A percentile compares a stretch with the other conserved stretches of the same genome.
Conservation (phyloP, 768 basidiomycete species). For the Mycena galopus region DNA sequence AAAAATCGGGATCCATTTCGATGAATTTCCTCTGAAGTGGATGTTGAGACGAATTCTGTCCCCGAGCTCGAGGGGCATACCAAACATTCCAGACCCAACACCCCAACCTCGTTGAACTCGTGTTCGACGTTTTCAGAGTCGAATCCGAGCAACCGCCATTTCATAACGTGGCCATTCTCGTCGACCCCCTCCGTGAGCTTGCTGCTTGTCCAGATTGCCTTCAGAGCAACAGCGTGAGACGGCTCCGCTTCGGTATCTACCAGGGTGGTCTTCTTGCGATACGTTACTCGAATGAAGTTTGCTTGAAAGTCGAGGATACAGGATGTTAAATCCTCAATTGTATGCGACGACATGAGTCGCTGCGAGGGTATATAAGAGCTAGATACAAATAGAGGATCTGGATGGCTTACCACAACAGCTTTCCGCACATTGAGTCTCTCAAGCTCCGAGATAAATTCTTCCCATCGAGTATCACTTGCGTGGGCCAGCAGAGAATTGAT, state of each 20-base stretch:
- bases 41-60: background rate
- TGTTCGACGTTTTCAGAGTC: conserved; percentile 77
- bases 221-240: conserved; percentile 67
- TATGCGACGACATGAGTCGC: conserved; percentile 88
- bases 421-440: conserved; percentile 84
- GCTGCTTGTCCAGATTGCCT: conserved; percentile 77
- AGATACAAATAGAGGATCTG: conserved; percentile 1
- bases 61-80: conserved; percentile 54
- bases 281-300: conserved; percentile 82
- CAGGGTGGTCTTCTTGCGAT: conserved; percentile 83
- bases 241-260: conserved; percentile 79
- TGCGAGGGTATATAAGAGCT: conserved; percentile 44
- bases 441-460: conserved; percentile 80
- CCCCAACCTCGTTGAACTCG: conserved; percentile 84
- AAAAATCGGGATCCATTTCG: conserved; percentile 78
- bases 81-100: conserved; percentile 86
- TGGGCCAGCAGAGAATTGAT: conserved; percentile 89
- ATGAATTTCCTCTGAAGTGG: conserved; percentile 73
- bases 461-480: conserved; percentile 83
- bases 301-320: conserved; percentile 91
- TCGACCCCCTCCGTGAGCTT: conserved; percentile 68
- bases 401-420: conserved; percentile 78
- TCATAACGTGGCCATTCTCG: conserved; percentile 61
- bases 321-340: conserved; percentile 84
- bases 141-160: conserved; percentile 88